A percentile compares a stretch with the other conserved stretches of the same genome.
Conservation (phyloP, 345 rosid genomes). For the Moricandia arvensis region DNA sequence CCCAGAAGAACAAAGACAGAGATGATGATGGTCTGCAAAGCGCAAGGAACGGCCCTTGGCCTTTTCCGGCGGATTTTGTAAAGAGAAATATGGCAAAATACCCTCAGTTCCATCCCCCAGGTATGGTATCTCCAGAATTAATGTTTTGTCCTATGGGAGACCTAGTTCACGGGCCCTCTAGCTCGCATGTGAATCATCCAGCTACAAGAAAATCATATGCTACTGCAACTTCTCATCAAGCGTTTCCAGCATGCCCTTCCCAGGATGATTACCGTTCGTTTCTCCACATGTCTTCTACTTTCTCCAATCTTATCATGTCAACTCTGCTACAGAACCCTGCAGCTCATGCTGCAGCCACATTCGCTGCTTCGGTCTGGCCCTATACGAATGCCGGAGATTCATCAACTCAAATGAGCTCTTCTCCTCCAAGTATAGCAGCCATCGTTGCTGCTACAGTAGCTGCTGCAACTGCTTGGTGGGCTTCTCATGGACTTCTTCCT, state of each 20-base stretch:
- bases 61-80: too few relatives aligned
- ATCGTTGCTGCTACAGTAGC: constrained; percentile 88
- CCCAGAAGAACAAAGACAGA: too few relatives aligned
- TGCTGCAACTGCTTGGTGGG: constrained; percentile 99
- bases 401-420: constrained; percentile 47
- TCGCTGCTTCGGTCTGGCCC: constrained; percentile 82
- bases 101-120: too few relatives aligned
- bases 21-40: too few relatives aligned
- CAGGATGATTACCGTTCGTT: constrained; percentile 67
- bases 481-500: constrained; percentile 86
- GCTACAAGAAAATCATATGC: too few relatives aligned
- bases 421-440: constrained; percentile 66
- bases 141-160: too few relatives aligned
- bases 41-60: too few relatives aligned
- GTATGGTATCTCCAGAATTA: too few relatives aligned
- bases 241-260: constrained; percentile 52
- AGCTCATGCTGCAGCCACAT: constrained; percentile 85
- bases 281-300: constrained; percentile 66
- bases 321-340: constrained; percentile 81
- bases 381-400: constrained; percentile 47
- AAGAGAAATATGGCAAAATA: too few relatives aligned
- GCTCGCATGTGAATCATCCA: too few relatives aligned
- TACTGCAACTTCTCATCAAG: constrained; percentile 16
- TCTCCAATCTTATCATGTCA: constrained; percentile 72
- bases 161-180: too few relatives aligned